Conservation (phyloP, 257 asterid genomes). For the Petunia axillaris region DNA sequence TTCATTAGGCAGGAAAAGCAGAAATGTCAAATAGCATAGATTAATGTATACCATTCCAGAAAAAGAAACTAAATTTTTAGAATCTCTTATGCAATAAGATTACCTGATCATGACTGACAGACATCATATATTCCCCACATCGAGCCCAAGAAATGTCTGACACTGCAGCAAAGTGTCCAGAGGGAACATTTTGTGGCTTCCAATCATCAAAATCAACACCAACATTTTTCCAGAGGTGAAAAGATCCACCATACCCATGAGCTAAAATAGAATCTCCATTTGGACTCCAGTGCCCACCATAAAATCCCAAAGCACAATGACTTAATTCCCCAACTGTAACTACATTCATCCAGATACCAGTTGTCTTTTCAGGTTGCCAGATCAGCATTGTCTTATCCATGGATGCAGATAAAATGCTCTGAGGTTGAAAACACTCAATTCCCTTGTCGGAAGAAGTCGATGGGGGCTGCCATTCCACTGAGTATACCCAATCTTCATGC, state of each 20-base stretch:
- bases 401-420: constrained; percentile 88
- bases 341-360: constrained; percentile 96
- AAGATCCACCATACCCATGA: constrained; percentile 98
- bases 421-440: constrained; percentile 72
- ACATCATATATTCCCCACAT: constrained; percentile 72
- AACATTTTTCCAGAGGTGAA: constrained; percentile 85
- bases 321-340: constrained; percentile 96
- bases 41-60: background rate
- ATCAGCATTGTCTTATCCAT: constrained; percentile 99
- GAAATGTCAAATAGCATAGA: background rate
- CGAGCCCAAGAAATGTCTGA: constrained; percentile 90
- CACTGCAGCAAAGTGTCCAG: constrained; percentile 92
- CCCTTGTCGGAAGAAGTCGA: constrained; percentile 48
- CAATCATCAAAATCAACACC: constrained; percentile 77
- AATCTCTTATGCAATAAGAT: constrained; percentile 11
- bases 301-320: constrained; percentile 95
- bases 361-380: constrained; percentile 95
- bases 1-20: background rate
- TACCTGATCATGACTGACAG: constrained; percentile 99
- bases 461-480: constrained; percentile 97
- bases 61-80: background rate
- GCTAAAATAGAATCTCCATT: constrained; percentile 73
- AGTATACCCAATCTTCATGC: constrained; percentile 98
- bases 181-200: constrained; percentile 97
- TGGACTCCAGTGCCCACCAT: constrained; percentile 96